phyloP scores from a whole-genome alignment of 2,329 filamentous ascomycete species.

The Curvularia verruculosa region DNA sequence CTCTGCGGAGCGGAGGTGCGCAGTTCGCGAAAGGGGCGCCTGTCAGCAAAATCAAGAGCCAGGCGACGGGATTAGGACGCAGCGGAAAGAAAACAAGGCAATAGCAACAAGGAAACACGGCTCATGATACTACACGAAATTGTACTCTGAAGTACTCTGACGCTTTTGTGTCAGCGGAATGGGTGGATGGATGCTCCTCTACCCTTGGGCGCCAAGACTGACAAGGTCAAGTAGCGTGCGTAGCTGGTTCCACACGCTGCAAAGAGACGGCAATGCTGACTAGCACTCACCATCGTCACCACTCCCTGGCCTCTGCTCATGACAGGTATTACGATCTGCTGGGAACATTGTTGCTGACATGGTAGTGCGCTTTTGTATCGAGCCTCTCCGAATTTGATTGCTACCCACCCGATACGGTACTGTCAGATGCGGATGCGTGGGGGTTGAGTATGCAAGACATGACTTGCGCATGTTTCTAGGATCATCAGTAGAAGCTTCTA shows the following conservation, averaged over 20 bases:
- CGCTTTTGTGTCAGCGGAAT: constrained; percentile 28
- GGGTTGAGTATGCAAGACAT: not conserved
- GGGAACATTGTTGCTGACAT: not conserved
- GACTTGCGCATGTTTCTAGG: not conserved
- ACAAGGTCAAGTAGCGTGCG: constrained; percentile 20
- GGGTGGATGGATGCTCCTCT: constrained; percentile 31
- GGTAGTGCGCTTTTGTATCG: not conserved
- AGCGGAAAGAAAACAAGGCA: constrained; percentile 4
- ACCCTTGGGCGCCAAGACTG: constrained; percentile 24
- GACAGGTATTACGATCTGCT: not conserved
- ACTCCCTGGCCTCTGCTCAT: not conserved
- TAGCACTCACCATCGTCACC: not conserved
- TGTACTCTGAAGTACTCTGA: constrained; percentile 30
- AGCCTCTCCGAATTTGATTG: not conserved
- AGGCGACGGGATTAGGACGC: constrained; percentile 27
- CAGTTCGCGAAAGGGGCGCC: constrained; percentile 33
- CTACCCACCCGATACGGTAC: not conserved
- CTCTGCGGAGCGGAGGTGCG: constrained; percentile 25
- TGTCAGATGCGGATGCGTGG: not conserved
- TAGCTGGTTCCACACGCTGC: constrained; percentile 17
- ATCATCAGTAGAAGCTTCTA: not conserved
- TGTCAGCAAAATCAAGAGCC: constrained; percentile 15
- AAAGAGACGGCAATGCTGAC: constrained; percentile 5
- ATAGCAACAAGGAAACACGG: constrained; percentile 15
- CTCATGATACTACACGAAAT: constrained; percentile 30